phyloP scores from a whole-genome alignment of 371 early-diverging fungal genomes.

The Apophysomyces ossiformis region DNA sequence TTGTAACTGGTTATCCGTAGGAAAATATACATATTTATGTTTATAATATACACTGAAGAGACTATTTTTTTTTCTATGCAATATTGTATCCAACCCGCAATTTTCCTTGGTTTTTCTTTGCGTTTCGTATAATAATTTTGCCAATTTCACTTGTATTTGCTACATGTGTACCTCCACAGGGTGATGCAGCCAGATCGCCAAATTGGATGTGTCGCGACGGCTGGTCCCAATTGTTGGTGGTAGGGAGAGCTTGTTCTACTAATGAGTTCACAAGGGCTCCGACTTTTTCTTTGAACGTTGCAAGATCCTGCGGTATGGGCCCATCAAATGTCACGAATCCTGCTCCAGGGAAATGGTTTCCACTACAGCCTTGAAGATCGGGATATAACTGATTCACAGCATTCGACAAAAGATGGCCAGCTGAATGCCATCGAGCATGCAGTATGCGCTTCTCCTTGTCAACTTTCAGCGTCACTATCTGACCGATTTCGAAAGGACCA shows the following conservation, averaged over 20 bases:
- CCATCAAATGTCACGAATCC: slow-evolving; percentile 1
- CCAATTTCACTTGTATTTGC: neutral
- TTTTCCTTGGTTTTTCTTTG: slow-evolving; percentile 1
- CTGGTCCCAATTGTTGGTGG: neutral
- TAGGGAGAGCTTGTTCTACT: neutral
- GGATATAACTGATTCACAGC: slow-evolving; percentile 2
- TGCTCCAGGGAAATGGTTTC: neutral
- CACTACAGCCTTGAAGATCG: neutral
- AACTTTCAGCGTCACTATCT: neutral
- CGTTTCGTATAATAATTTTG: neutral
- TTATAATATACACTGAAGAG: too few species aligned
- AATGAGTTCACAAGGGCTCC: neutral
- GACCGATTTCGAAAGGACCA: slow-evolving; percentile 1
- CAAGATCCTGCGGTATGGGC: neutral
- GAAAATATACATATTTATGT: too few species aligned
- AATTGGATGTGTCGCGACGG: neutral
- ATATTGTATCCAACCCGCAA: neutral
- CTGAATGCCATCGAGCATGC: slow-evolving; percentile 7
- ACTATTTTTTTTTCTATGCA: neutral
- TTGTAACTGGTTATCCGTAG: too few species aligned
- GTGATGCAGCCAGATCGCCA: neutral
- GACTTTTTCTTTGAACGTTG: slow-evolving; percentile 2
- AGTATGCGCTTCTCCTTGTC: neutral
- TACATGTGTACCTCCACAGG: slow-evolving; percentile 5
- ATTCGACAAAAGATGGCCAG: slow-evolving; percentile 1